A percentile compares a stretch with the other conserved stretches of the same genome.
These are phyloP conservation scores for Penicillium glabrum DNA, from an alignment of 2,329 filamentous ascomycete genomes.

Conservation along the genomic window DNA sequence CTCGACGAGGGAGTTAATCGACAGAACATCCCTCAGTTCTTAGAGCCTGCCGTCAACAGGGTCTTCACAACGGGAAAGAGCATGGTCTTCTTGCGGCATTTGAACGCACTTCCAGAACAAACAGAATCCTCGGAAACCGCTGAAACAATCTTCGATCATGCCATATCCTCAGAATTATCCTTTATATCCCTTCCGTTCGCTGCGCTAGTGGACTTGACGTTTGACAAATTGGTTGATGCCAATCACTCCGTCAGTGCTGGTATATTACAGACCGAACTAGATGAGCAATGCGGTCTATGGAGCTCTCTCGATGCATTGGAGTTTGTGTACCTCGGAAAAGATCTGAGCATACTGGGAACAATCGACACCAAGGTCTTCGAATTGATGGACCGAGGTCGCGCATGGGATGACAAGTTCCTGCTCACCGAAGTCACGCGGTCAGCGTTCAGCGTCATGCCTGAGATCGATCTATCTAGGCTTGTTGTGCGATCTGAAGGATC, in stretches of 20 bases:
- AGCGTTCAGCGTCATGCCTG: slow-evolving; percentile 58
- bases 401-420: slow-evolving; percentile 79
- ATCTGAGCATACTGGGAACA: slow-evolving; percentile 66
- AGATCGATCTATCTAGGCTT: slow-evolving; percentile 62
- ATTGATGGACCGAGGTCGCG: slow-evolving; percentile 62
- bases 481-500: slow-evolving; percentile 54
- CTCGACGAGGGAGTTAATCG: slow-evolving; percentile 59
- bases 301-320: slow-evolving; percentile 66
- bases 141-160: slow-evolving; percentile 30
- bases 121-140: slow-evolving; percentile 36
- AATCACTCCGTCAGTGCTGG: slow-evolving; percentile 70
- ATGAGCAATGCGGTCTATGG: slow-evolving; percentile 67
- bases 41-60: slow-evolving; percentile 66
- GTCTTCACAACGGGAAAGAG: slow-evolving; percentile 90
- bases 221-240: slow-evolving; percentile 73
- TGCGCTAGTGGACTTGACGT: slow-evolving; percentile 69
- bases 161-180: slow-evolving; percentile 40
- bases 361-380: slow-evolving; percentile 73
- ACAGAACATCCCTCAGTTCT: slow-evolving; percentile 71
- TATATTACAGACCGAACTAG: slow-evolving; percentile 65
- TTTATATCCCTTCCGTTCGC: slow-evolving; percentile 46
- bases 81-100: slow-evolving; percentile 74
- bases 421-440: slow-evolving; percentile 76
- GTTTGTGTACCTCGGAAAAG: slow-evolving; percentile 71
- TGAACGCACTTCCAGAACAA: slow-evolving; percentile 51